Conservation (phyloP, 139 green algal genomes). For the Gonium pectorale region DNA sequence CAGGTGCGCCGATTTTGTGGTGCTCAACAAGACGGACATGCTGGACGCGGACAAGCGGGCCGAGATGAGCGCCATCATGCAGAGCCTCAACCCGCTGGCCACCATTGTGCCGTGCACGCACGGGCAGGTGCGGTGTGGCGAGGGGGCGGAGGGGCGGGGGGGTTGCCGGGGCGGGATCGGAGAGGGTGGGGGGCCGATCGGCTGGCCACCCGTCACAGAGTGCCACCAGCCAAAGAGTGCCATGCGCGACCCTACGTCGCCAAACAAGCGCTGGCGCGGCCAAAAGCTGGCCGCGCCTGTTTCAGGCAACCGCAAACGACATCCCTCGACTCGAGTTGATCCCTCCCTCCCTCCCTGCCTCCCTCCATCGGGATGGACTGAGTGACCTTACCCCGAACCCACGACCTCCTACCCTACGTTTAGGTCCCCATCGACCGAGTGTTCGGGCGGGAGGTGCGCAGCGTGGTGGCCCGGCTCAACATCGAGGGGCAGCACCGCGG, state of each 20-base stretch:
- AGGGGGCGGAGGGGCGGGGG: not conserved
- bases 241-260: no score
- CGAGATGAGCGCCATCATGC: conserved; percentile 77
- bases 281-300: no score
- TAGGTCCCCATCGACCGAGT: conserved; percentile 76
- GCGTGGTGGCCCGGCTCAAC: conserved; percentile 85
- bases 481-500: conserved; percentile 91
- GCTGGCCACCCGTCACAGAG: no score
- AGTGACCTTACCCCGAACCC: not conserved
- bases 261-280: no score
- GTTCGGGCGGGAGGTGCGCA: conserved; percentile 66
- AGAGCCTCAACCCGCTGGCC: conserved; percentile 88
- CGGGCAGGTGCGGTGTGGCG: conserved; percentile 58
- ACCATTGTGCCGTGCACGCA: conserved; percentile 76
- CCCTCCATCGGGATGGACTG: no score
- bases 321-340: no score
- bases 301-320: no score
- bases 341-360: no score
- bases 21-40: conserved; percentile 92
- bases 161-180: no score
- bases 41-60: conserved; percentile 58
- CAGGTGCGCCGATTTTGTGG: conserved; percentile 85
- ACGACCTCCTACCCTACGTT: not conserved
- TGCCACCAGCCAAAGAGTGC: no score
- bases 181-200: no score